These are phyloP conservation scores for Cercospora sp. DNA, from an alignment of 2,329 filamentous ascomycete genomes.

Conservation along the genomic window DNA sequence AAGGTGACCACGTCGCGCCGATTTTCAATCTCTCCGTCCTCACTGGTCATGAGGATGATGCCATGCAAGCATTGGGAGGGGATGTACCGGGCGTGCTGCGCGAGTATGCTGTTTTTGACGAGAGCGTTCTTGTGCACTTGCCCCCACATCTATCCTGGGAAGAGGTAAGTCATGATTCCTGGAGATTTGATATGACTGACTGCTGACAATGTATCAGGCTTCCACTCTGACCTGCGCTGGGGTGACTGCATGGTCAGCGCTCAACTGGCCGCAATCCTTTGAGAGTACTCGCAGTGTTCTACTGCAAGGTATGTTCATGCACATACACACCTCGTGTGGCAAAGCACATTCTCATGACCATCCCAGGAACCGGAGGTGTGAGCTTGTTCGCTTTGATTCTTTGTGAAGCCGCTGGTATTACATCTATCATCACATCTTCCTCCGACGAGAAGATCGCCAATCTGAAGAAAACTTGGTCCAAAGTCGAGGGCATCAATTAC, in stretches of 20 bases:
- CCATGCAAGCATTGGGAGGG: constrained; percentile 49
- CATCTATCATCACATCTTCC: not conserved
- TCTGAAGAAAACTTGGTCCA: not conserved
- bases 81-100: not conserved
- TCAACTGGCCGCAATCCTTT: not conserved
- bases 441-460: not conserved
- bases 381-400: not conserved
- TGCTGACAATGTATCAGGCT: not conserved
- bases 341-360: not conserved
- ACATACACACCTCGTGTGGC: too few relatives aligned
- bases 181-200: not conserved
- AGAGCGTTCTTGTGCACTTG: constrained; percentile 51
- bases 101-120: constrained; percentile 58
- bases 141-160: constrained; percentile 58
- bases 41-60: constrained; percentile 60
- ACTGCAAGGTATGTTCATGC: not conserved
- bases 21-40: constrained; percentile 43
- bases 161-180: constrained; percentile 46
- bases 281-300: not conserved
- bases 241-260: not conserved
- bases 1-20: constrained; percentile 31
- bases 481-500: not conserved
- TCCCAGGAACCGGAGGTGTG: not conserved
- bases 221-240: not conserved
- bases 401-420: not conserved